Evolutionary conservation across 176 grass and related monocot genomes (phyloP), one percentile per base, ranked within the genome.

Genomic region (Pharus latifolius): DNA sequence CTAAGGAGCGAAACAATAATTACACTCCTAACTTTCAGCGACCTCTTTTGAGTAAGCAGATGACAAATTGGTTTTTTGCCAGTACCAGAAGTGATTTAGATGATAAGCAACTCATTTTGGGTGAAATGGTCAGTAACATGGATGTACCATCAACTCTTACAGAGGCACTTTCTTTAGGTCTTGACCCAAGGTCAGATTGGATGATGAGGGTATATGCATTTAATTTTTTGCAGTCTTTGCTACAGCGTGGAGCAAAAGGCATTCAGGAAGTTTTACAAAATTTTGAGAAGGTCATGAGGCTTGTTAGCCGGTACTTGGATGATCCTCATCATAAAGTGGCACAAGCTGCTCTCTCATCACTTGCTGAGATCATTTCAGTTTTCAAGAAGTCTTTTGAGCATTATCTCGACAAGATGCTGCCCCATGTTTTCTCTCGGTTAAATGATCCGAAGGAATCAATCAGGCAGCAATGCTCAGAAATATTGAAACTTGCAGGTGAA

Each of bases 261-360:
- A 63, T 85, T 71, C 82, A 90, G 56, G 95, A 91, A 71, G 75
- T 98, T 74, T 81, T 76, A 18, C 87, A 94, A 32, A 90, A 82
- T 86, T 98, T 98, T 78, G 95, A 98, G 63, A 98, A 91, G 79
- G 84, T 93, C 14, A 94, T 94, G 95, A 98, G 84, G 49, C 24
- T 98, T 63, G 84, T 98, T 72, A 83, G 83, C 72, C 84, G 76
- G 34, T 83, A 98, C 73, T 83, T 98, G 68, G 81, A 91, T 88
- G 90, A 98, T 75, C 95, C 95, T 15, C 90, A 94, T 78, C 90
- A 98, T 43, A 98, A 93, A 88, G 90, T 98, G 30, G 95, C 90
- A 43, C 95, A 93, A 33, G 95, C 87, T 51, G 75, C 78, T 77
- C 79, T 98, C 49, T 88, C 90, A 57, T 88, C 87, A 46, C 68